Evolutionary conservation across 441 rosid species (phyloP), one percentile per base, ranked within the genome.

Genomic region (Brassica hybrid): DNA sequence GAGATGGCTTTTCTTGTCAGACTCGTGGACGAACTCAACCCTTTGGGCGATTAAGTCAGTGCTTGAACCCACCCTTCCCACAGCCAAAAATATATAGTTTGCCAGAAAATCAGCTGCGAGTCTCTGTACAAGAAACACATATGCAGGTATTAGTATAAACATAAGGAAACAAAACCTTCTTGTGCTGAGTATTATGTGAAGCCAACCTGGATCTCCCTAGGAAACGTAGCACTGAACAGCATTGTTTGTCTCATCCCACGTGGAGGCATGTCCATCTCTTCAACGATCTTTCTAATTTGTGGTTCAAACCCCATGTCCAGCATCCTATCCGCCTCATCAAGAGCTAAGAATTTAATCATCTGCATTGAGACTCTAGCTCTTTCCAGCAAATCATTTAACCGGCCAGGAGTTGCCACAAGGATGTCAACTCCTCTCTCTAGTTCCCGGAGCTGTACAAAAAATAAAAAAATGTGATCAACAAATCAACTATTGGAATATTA

Each of bases 251-350:
- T 82, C 50, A 82, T 66, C 58, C 87, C 91, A 23, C 84, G 81
- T 60, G 89, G 87, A 78, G 91, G 91, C 91, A 88, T 88, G 75
- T 84, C 91, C 84, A 76, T 88, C 79, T 88, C 85, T 67, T 88
- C 80, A 83, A 88, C 91, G 58, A 88, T 88, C 76, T 86, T 88
- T 83, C 91, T 84, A 58, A 88, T 88, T 73, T 88, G 91, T 70
- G 91, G 91, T 72, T 88, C 91, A 80, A 88, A 88, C 48, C 91
- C 91, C 91, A 88, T 88, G 81, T 88, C 92, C 69, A 88, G 77
- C 92, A 88, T 88, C 82, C 92, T 78, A 78, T 88, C 92, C n/a
- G 92, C 92, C 80, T 88, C 92, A 80, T 88, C 90, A 36, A 88
- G 91, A 80, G 90, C 88, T 76, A 88, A 75, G 38, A 81, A 88